Conservation (phyloP, 225 moss, liverwort and hornwort genomes). For the Takakia lepidozioides region DNA sequence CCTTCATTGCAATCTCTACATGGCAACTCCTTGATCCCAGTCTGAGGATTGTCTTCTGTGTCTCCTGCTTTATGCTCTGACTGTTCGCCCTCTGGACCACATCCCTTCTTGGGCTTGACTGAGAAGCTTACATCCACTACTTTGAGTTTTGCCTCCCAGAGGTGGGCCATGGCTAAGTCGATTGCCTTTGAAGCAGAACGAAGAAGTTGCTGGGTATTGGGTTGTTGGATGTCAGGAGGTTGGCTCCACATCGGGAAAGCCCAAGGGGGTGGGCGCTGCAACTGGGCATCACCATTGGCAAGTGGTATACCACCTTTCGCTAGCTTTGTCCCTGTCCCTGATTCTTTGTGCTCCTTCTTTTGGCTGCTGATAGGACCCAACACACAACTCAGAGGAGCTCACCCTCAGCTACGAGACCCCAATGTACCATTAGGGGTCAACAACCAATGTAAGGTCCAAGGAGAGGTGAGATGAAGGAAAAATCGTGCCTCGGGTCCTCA, state of each 20-base stretch:
- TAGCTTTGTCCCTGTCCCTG: constrained; percentile 22
- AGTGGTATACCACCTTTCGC: constrained; percentile 82
- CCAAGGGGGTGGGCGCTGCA: constrained; percentile 96
- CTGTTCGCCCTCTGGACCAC: constrained; percentile 6
- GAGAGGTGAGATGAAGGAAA: too few species aligned
- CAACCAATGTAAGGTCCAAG: background rate
- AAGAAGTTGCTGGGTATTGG: constrained; percentile 88
- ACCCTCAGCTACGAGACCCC: too few species aligned
- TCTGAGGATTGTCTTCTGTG: background rate
- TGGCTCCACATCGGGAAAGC: constrained; percentile 78
- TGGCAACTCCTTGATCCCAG: too few species aligned
- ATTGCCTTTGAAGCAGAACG: constrained; percentile 94
- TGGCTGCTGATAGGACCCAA: constrained; percentile 67
- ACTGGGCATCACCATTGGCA: constrained; percentile 82
- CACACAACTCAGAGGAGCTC: too few species aligned
- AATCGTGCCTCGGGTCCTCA: constrained; percentile 65
- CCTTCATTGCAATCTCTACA: constrained; percentile 17
- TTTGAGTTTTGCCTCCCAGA: constrained; percentile 92
- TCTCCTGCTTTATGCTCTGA: constrained; percentile 1
- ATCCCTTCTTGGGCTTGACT: constrained; percentile 34
- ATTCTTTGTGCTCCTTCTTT: constrained; percentile 55
- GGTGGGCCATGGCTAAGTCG: constrained; percentile 91
- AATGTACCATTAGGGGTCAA: too few species aligned
- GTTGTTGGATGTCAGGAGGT: constrained; percentile 89
- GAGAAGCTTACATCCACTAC: constrained; percentile 90